phyloP scores from a whole-genome alignment of 2,329 filamentous ascomycete genomes.

The Fusarium globosum region DNA sequence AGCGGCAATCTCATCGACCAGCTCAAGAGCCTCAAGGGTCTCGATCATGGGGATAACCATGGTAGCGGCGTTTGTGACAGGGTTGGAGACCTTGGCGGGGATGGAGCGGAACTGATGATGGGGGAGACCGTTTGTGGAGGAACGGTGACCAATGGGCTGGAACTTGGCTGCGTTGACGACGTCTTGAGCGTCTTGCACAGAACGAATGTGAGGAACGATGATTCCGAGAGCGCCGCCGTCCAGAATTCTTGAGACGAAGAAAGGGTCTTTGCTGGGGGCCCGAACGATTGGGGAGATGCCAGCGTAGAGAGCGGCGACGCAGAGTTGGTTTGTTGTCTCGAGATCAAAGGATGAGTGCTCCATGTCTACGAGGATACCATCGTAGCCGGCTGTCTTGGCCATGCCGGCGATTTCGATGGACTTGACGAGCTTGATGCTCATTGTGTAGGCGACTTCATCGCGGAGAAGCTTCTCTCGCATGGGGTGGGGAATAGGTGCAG shows the following conservation, averaged over 20 bases:
- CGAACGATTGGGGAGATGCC: conserved; percentile 46
- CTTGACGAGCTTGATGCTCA: conserved; percentile 48
- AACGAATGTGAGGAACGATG: conserved; percentile 43
- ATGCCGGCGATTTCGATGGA: conserved; percentile 48
- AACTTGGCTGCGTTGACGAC: conserved; percentile 45
- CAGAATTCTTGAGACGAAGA: conserved; percentile 43
- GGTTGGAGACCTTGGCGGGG: conserved; percentile 35
- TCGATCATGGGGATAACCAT: conserved; percentile 47
- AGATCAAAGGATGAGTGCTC: conserved; percentile 52
- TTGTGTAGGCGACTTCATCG: conserved; percentile 44
- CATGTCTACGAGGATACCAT: conserved; percentile 53
- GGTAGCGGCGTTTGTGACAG: conserved; percentile 38
- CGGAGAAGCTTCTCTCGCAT: conserved; percentile 44
- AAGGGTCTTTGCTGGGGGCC: conserved; percentile 41
- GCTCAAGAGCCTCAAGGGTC: conserved; percentile 42
- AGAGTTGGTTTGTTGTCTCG: conserved; percentile 48
- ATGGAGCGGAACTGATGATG: conserved; percentile 37
- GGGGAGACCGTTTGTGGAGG: conserved; percentile 40
- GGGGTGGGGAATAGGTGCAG: conserved; percentile 36
- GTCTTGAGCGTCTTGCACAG: conserved; percentile 39
- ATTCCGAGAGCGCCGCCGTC: conserved; percentile 44
- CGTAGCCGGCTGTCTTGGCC: conserved; percentile 50
- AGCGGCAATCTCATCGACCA: conserved; percentile 47
- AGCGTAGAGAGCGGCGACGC: conserved; percentile 44
- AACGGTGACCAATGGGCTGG: conserved; percentile 38